A percentile compares a stretch with the other conserved stretches of the same genome.
phyloP scores from a whole-genome alignment of 2,329 filamentous ascomycete species.

The Fusarium coffeatum region DNA sequence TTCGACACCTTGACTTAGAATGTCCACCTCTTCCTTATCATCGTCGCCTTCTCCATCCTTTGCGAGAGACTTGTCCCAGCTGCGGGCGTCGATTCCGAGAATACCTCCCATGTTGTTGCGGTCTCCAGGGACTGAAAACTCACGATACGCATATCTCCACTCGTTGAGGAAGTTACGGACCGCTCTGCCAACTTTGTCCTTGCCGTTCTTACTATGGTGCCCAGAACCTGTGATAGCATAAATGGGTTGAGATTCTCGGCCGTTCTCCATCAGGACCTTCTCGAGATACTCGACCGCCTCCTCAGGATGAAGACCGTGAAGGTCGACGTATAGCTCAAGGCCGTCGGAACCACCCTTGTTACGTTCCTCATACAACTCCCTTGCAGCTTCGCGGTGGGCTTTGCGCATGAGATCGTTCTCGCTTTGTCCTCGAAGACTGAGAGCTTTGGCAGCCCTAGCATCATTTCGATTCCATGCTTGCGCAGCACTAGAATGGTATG shows the following conservation, averaged over 20 bases:
- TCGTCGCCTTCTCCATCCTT: constrained; percentile 59
- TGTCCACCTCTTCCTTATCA: constrained; percentile 63
- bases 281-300: constrained; percentile 96
- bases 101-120: constrained; percentile 83
- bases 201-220: constrained; percentile 98
- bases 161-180: constrained; percentile 92
- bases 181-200: constrained; percentile 97
- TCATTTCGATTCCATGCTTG: constrained; percentile 99
- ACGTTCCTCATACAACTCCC: constrained; percentile 91
- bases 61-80: constrained; percentile 71
- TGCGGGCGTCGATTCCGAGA: constrained; percentile 73
- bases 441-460: constrained; percentile 92
- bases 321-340: constrained; percentile 89
- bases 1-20: constrained; percentile 73
- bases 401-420: constrained; percentile 98
- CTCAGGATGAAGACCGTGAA: constrained; percentile 98
- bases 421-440: constrained; percentile 92
- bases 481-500: constrained; percentile 72
- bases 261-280: constrained; percentile 86
- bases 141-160: constrained; percentile 94
- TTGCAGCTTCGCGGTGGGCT: constrained; percentile 92
- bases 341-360: constrained; percentile 74
- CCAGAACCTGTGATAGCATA: constrained; percentile 98
- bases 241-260: constrained; percentile 76
- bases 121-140: constrained; percentile 97